Conservation (phyloP, 1,284 basidiomycete genomes). For the Schizophyllum commune region DNA sequence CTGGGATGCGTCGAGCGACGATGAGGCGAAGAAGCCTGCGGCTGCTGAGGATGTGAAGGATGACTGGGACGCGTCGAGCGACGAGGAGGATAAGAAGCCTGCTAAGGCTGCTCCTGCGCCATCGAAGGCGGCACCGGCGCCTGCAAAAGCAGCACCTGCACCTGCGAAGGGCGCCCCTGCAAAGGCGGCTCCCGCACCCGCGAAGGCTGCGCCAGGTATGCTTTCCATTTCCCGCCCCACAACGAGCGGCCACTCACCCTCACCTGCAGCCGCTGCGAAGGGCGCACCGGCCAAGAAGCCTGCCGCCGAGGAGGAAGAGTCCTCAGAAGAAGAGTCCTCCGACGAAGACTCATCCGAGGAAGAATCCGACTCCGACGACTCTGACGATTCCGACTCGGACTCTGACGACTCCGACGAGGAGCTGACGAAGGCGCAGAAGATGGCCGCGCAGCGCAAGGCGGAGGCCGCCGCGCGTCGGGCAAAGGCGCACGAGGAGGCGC, state of each 20-base stretch:
- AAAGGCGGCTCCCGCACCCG: conserved; percentile 12
- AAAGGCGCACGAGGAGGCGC: conserved; percentile 79
- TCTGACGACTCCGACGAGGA: conserved; percentile 49
- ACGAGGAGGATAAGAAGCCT: conserved; percentile 42
- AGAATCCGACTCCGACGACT: conserved; percentile 29
- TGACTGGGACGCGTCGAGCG: conserved; percentile 86
- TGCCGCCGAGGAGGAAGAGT: conserved; percentile 18
- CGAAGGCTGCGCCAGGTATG: conserved; percentile 10
- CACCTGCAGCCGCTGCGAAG: conserved; percentile 12
- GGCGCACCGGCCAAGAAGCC: conserved; percentile 1
- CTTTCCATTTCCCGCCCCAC: no score
- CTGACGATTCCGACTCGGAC: conserved; percentile 38
- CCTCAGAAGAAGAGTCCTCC: conserved; percentile 5
- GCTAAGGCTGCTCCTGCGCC: conserved; percentile 14
- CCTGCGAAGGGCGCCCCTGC: conserved; percentile 14
- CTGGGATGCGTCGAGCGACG: background rate
- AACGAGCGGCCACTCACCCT: no score
- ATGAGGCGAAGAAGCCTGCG: conserved; percentile 1
- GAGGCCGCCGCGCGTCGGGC: conserved; percentile 78
- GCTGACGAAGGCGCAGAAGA: conserved; percentile 52
- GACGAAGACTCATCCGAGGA: conserved; percentile 16
- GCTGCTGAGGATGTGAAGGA: conserved; percentile 48
- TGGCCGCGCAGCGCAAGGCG: conserved; percentile 74
- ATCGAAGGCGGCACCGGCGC: conserved; percentile 15
- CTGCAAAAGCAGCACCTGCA: conserved; percentile 7